Base-by-base conservation (phyloP, 768 basidiomycete species). In the Boletus barrowsii region DNA sequence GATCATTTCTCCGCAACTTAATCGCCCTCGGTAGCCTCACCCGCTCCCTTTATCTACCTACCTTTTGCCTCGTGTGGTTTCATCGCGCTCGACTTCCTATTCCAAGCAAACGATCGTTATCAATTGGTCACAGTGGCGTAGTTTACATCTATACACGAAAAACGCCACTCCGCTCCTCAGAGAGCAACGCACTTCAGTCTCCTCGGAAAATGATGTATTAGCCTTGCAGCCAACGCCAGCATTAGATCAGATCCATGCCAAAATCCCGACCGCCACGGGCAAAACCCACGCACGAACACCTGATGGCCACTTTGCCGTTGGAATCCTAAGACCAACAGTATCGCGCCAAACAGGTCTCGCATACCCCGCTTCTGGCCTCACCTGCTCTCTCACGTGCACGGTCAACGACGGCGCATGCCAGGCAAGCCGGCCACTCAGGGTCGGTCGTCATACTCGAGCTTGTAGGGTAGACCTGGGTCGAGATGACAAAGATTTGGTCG, bases 371-470 rank as follows among this genome's bases (percentile, higher is more conserved):
- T 33, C 68, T 56, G 3, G 24, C 17, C 41, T 62, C 64, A 5
- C 67, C 58, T 43, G 55, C 58, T 36, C 70, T 45, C 36, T 55
- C 56, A 2, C 78, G 65, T 17, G 73, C 74, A 22, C 79, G 73
- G 47, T 83, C 82, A 24, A 79, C 74, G 15, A 82, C 58, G 0
- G 78, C 80, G 47, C 82, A 83, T 3, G 79, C 78, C 22, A 83
- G 58, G 49, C 80, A 81, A 29, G 74, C 74, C 0, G 77, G 70
- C 76, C 77, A 83, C 24, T 79, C 63, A 0, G 65, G 54, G 26
- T 79, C 78, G 0, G 61, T 68, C 43, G 69, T 64, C 15, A 55
- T 32, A n/a, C 62, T 62, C 15, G 70, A 47, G 17, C 59, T 29
- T 6, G 59, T 53, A 0, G 70, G 65, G 39, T 71, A 69, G 2